phyloP scores from a whole-genome alignment of 2,329 filamentous ascomycete species.

The Aspergillus neotritici region DNA sequence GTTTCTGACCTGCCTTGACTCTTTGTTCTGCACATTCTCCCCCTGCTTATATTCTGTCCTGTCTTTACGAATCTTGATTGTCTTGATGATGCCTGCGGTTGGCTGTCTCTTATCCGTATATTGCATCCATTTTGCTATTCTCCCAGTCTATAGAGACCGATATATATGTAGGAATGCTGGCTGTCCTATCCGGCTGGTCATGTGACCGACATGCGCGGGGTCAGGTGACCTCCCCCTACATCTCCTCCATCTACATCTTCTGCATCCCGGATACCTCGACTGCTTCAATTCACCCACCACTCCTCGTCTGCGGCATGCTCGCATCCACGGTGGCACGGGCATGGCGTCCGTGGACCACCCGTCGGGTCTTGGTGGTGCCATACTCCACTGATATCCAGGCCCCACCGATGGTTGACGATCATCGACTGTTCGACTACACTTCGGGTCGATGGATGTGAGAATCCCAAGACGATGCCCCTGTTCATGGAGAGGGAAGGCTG shows the following conservation, averaged over 20 bases:
- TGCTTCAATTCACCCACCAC: too few species aligned
- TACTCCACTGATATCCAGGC: neutral
- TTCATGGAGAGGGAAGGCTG: neutral
- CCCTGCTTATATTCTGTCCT: neutral
- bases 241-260: too few species aligned
- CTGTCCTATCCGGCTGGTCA: too few species aligned
- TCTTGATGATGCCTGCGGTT: neutral
- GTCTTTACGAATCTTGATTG: constrained; percentile 3
- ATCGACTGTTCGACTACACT: constrained; percentile 10
- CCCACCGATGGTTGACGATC: constrained; percentile 1
- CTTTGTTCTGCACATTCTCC: constrained; percentile 7
- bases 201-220: too few species aligned
- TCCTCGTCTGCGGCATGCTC: constrained; percentile 1
- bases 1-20: constrained; percentile 8
- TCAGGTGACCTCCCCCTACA: too few species aligned
- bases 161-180: too few species aligned
- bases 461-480: neutral
- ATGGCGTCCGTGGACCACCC: neutral
- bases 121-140: neutral
- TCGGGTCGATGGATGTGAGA: constrained; percentile 11
- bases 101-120: constrained; percentile 3
- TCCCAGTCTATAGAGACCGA: too few species aligned
- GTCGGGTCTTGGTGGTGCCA: neutral
- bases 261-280: too few species aligned
- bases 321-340: neutral